phyloP scores from a whole-genome alignment of 495 filamentous ascomycete genomes.

The Podospora sp. region DNA sequence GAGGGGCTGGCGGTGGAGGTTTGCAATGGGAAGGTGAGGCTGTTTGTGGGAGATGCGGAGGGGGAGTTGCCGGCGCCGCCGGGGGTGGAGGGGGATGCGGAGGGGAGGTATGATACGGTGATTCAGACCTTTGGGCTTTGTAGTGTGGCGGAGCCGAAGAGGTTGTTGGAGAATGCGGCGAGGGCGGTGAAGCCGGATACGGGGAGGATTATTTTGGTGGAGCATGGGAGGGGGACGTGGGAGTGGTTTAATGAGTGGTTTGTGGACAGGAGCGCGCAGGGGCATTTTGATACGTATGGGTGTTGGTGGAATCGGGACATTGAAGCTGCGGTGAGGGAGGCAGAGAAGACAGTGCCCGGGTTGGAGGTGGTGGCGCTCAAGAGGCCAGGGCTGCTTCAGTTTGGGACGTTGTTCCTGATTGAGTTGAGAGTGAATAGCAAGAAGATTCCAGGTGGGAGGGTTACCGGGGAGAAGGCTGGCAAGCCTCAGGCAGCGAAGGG shows the following conservation, averaged over 20 bases:
- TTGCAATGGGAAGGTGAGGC: constrained; percentile 37
- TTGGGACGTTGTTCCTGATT: constrained; percentile 63
- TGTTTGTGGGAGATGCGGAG: constrained; percentile 47
- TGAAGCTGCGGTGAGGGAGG: constrained; percentile 64
- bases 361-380: constrained; percentile 73
- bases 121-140: constrained; percentile 94
- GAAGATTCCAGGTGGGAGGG: neutral
- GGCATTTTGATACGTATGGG: constrained; percentile 81
- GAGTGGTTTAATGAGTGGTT: constrained; percentile 71
- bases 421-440: constrained; percentile 44
- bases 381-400: constrained; percentile 64
- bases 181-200: constrained; percentile 51
- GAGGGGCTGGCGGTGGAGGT: constrained; percentile 36
- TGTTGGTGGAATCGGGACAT: constrained; percentile 99
- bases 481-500: constrained; percentile 9
- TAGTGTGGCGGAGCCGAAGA: constrained; percentile 74
- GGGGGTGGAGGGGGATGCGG: neutral
- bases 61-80: constrained; percentile 30
- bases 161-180: constrained; percentile 64
- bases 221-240: constrained; percentile 84
- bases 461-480: neutral
- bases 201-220: constrained; percentile 81
- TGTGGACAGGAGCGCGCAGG: constrained; percentile 73
- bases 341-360: constrained; percentile 63
- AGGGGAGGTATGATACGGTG: constrained; percentile 73